Conservation (phyloP, 805 yeast species). For the Schwanniomyces polymorphus region DNA sequence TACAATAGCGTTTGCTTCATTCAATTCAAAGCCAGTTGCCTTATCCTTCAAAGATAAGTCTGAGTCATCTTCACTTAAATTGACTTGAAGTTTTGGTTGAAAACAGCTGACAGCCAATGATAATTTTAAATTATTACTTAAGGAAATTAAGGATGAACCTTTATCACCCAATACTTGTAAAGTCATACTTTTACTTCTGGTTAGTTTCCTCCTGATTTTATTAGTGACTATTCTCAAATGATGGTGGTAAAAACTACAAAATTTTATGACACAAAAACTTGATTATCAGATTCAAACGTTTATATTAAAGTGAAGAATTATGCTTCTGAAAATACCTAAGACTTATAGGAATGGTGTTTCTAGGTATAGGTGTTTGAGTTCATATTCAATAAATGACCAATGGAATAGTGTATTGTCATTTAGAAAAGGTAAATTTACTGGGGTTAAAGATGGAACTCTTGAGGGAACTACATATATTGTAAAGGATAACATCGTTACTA, state of each 20-base stretch:
- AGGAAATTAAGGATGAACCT: slow-evolving; percentile 22
- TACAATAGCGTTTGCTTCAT: slow-evolving; percentile 70
- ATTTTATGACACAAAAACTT: slow-evolving; percentile 1
- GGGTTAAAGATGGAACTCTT: neutral
- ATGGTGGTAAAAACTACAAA: neutral
- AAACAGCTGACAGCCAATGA: slow-evolving; percentile 40
- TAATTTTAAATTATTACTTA: slow-evolving; percentile 44
- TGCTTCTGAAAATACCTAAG: neutral
- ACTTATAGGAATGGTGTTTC: neutral
- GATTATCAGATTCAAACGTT: neutral
- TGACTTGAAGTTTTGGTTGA: slow-evolving; percentile 22
- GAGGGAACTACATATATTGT: slow-evolving; percentile 14
- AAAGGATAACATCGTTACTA: slow-evolving; percentile 80
- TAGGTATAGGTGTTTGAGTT: neutral
- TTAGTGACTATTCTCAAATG: neutral
- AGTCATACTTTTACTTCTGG: slow-evolving; percentile 3
- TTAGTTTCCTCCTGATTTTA: neutral
- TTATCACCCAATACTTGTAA: slow-evolving; percentile 30
- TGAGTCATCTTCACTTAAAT: slow-evolving; percentile 22
- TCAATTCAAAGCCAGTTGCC: slow-evolving; percentile 44
- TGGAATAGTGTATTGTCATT: slow-evolving; percentile 15
- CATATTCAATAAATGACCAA: neutral
- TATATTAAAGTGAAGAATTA: neutral
- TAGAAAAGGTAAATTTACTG: neutral
- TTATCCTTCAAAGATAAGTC: slow-evolving; percentile 32